Conservation (phyloP, 148 eudicot species). For the Silene uniflora region DNA sequence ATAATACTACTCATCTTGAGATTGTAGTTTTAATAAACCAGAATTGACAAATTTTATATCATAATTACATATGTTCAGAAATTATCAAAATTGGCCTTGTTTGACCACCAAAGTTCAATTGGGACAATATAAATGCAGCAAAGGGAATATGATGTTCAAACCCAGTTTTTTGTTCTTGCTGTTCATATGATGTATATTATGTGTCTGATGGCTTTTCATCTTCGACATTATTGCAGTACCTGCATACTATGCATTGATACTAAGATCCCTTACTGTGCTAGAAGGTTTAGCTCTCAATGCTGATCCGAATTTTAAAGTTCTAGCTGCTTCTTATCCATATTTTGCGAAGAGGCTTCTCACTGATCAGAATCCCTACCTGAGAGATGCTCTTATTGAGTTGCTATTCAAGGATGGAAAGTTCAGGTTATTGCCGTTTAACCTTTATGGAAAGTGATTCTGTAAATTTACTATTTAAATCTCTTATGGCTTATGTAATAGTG, state of each 20-base stretch:
- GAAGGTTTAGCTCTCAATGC: constrained; percentile 98
- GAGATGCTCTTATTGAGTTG: constrained; percentile 98
- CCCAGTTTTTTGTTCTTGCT: neutral
- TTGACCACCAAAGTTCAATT: neutral
- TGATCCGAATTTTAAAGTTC: constrained; percentile 91
- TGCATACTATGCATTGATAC: constrained; percentile 89
- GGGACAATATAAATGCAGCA: neutral
- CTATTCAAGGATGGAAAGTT: constrained; percentile 92
- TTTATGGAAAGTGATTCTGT: constrained; percentile 10
- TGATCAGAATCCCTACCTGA: constrained; percentile 96
- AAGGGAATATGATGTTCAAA: neutral
- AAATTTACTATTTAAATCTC: constrained; percentile 1
- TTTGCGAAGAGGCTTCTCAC: constrained; percentile 98
- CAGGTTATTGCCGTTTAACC: constrained; percentile 42
- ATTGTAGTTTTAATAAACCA: too few species aligned
- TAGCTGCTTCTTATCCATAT: constrained; percentile 98
- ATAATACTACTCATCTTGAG: neutral
- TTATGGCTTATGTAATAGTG: constrained; percentile 15
- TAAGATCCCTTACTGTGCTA: constrained; percentile 92
- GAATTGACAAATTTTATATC: neutral
- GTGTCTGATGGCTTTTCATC: constrained; percentile 20
- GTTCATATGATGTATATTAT: neutral
- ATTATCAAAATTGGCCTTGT: neutral
- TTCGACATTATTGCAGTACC: constrained; percentile 65
- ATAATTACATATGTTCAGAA: neutral